Base-by-base conservation (phyloP, 495 filamentous ascomycete genomes). In the Xylaria bambusicola region DNA sequence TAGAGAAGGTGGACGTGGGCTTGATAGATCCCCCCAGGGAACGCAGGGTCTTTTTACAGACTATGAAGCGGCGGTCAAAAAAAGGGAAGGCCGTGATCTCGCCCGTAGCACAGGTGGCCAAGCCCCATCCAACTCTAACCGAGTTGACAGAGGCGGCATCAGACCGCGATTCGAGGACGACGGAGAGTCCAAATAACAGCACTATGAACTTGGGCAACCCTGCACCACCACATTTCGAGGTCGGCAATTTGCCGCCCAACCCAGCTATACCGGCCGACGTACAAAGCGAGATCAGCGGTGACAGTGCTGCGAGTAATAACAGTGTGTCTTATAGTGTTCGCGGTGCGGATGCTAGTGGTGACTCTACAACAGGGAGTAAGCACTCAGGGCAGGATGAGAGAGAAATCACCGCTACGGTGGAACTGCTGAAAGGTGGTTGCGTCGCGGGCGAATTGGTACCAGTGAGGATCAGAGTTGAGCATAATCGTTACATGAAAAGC, bases 341-440 rank as follows among this genome's bases (percentile, higher is more conserved):
- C 17, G 77, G 67, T 7, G 60, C 61, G 24, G 75, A 78, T 58
- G 58, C 60, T 5, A 72, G 61, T 58, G 68, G 55, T n/a, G 68
- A 71, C 24, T 68, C 68, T 6, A 58, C 58, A 12, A 66, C 68
- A 8, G 66, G 52, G 49, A 68, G 66, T 31, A 71, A 51, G 42
- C 27, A 60, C 6, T 68, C 68, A 24, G 68, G 68, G 20, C 38
- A 56, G 41, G 73, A 76, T 24, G 77, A 77, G 10, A 88, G 89
- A 68, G 92, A 85, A 35, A 96, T 97, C 64, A 92, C 88, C 0
- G 89, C 92, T 35, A 93, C 86, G n/a, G 83, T 94, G 48, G 90
- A 97, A 66, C 73, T 96, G 20, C 74, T 87, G 46, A 89, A 88
- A 73, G 86, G 88, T 9, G 94, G 95, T 52, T 93, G 88, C 71